Base-by-base conservation (phyloP, 1,139 yeast genomes). In the Yamadazyma pseudoaaseri region DNA sequence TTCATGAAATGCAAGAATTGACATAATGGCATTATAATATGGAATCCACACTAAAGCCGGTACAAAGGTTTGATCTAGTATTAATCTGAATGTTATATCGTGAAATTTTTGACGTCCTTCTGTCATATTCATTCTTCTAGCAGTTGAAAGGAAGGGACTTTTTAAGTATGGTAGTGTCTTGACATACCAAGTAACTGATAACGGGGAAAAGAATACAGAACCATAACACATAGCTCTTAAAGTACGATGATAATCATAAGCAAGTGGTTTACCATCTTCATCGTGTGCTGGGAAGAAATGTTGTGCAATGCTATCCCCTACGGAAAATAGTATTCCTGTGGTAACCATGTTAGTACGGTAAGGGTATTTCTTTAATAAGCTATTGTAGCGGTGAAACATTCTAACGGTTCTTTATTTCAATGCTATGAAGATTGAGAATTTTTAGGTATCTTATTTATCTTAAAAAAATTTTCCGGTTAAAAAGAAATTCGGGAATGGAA, bases 241-340 rank as follows among this genome's bases (percentile, higher is more conserved):
- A 0, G 89, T 81, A 37, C 96, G 62, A 9, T 30, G 34, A 26
- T 33, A 36, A 32, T 41, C 40, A 34, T 45, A 35, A 29, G 18
- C 25, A 24, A 31, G 29, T 34, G 34, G 14, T 32, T 37, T 27
- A 37, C 47, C 37, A 24, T 36, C 36, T 10, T 48, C 49, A 9
- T 54, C 57, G 16, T 49, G 49, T 31, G 59, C 65, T 3, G 79
- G 74, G 51, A 79, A 79, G 8, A 72, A 48, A 1, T 58, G 35
- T 52, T 87, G 96, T 0, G 96, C 95, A 20, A 83, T 49, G 2
- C 65, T 57, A 51, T 87, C 96, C 3, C 96, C 96, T 2, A 75
- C 41, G 0, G 86, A 92, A 54, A 86, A 86, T 21, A 86, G 63
- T 17, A 77, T 41, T 6, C 83, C 82, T 1, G 82, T 74, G 34